A percentile compares a stretch with the other conserved stretches of the same genome.
Evolutionary conservation across 257 asterid species (phyloP).

Genomic region (Fraxinus excelsior): DNA sequence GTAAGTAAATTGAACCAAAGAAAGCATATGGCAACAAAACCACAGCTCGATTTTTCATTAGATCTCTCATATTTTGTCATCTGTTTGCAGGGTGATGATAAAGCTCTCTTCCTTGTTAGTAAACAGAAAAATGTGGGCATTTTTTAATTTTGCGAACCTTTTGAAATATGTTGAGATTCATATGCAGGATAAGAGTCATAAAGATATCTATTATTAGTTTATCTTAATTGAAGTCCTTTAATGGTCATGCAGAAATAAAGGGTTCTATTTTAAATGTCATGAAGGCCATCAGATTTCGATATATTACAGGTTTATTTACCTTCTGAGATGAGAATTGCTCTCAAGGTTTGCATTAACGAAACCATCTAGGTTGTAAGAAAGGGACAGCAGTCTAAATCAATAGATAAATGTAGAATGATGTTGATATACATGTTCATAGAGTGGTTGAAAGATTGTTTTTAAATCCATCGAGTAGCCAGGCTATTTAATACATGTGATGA

Average conservation of each 20-base stretch:
- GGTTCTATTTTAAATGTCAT: neutral
- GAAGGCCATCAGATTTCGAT: neutral
- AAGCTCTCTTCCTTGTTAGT: neutral
- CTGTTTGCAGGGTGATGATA: no score
- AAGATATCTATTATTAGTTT: neutral
- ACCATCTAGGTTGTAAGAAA: neutral
- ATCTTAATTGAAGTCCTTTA: neutral
- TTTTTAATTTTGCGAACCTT: neutral
- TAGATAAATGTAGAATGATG: neutral
- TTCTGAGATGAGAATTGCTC: neutral
- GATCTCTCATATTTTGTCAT: no score
- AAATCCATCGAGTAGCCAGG: neutral
- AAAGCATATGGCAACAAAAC: no score
- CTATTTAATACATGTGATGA: neutral
- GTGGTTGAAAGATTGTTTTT: neutral
- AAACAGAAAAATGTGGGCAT: neutral
- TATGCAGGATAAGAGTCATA: neutral
- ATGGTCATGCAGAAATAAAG: neutral
- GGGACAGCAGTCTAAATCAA: neutral
- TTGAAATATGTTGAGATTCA: neutral
- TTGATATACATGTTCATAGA: neutral
- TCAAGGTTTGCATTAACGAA: neutral
- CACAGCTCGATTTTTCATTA: no score
- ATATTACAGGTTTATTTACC: neutral
- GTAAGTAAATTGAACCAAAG: no score